phyloP scores from a whole-genome alignment of 805 yeast genomes.

The Jamesozyma rosinii region DNA sequence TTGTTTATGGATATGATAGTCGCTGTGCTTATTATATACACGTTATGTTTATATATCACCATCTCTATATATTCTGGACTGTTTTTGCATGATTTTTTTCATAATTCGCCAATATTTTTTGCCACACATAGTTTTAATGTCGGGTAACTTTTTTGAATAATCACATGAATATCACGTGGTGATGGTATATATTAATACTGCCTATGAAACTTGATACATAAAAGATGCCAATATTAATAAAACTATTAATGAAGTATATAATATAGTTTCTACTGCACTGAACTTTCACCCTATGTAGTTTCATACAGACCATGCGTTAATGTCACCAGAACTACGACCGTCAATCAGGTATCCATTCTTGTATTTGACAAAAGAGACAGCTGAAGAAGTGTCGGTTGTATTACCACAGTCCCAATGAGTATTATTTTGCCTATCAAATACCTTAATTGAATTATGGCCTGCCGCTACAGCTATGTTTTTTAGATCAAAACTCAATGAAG shows the following conservation, averaged over 20 bases:
- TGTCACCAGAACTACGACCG: constrained; percentile 50
- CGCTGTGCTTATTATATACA: background rate
- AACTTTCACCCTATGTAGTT: background rate
- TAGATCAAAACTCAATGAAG: constrained; percentile 49
- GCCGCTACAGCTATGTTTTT: constrained; percentile 48
- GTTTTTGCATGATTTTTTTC: background rate
- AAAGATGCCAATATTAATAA: too few species aligned
- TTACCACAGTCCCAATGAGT: constrained; percentile 48
- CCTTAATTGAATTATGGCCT: constrained; percentile 37
- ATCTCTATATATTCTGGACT: background rate
- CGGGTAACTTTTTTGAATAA: too few species aligned
- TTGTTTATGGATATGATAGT: background rate
- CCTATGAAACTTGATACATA: too few species aligned
- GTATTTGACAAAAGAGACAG: constrained; percentile 54
- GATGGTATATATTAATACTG: too few species aligned
- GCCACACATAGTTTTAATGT: background rate
- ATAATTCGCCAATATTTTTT: background rate
- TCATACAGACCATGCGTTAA: constrained; percentile 55
- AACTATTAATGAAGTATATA: background rate
- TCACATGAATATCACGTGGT: background rate
- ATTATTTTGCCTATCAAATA: constrained; percentile 47
- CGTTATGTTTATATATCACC: background rate
- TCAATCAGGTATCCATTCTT: constrained; percentile 59
- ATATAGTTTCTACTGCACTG: background rate
- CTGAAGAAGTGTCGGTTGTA: constrained; percentile 43